Evolutionary conservation across 2,329 filamentous ascomycete species (phyloP).

Genomic region (Calonectria henricotiae): DNA sequence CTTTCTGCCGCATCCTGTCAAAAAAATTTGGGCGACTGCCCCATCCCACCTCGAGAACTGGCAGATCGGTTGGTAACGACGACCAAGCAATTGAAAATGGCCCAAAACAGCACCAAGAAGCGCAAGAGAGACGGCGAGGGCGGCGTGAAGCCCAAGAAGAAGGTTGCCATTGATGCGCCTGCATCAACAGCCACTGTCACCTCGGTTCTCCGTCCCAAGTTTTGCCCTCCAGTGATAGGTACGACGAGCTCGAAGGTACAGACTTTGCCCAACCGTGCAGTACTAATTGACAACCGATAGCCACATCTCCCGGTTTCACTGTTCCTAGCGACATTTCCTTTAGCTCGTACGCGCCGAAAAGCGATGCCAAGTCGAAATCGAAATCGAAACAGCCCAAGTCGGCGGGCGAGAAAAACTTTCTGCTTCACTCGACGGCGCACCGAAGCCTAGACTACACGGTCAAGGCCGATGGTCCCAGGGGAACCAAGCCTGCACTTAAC

Average conservation of each 20-base stretch:
- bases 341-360: conserved; percentile 65
- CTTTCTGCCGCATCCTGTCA: conserved; percentile 51
- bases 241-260: conserved; percentile 50
- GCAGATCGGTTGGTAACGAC: conserved; percentile 34
- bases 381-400: conserved; percentile 62
- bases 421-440: conserved; percentile 73
- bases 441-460: conserved; percentile 74
- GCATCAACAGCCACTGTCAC: conserved; percentile 63
- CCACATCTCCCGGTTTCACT: conserved; percentile 58
- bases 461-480: conserved; percentile 63
- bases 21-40: conserved; percentile 51
- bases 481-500: conserved; percentile 64
- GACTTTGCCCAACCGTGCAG: conserved; percentile 15
- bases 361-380: conserved; percentile 54
- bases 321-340: conserved; percentile 61
- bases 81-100: conserved; percentile 55
- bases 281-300: conserved; percentile 53
- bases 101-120: conserved; percentile 65
- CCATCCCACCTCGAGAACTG: conserved; percentile 50
- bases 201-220: conserved; percentile 63
- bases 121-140: conserved; percentile 68
- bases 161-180: conserved; percentile 66
- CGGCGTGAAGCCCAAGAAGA: conserved; percentile 66
- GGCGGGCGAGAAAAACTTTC: conserved; percentile 64
- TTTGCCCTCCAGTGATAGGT: conserved; percentile 72